phyloP scores from a whole-genome alignment of 1,284 basidiomycete genomes.

The Rhodotorula sp. region DNA sequence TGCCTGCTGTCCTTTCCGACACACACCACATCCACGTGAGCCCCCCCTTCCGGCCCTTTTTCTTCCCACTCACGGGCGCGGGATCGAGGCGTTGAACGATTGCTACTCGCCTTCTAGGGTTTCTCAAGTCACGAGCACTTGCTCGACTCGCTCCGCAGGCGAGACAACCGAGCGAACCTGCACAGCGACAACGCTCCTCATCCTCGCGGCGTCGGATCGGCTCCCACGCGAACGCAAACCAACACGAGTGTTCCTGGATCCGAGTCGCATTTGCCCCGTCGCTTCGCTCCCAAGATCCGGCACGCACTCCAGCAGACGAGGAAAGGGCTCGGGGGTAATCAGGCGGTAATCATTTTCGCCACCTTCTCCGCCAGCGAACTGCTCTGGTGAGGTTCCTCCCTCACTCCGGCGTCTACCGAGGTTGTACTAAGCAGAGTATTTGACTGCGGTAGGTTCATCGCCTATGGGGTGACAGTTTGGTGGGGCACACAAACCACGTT shows the following conservation, averaged over 20 bases:
- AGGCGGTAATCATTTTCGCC: not conserved
- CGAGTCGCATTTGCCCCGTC: not conserved
- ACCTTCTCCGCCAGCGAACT: conserved; percentile 2
- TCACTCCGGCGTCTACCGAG: no score
- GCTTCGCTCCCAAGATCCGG: not conserved
- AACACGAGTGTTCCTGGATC: not conserved
- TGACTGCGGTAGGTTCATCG: not conserved
- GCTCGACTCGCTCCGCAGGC: not conserved
- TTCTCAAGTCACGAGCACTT: not conserved
- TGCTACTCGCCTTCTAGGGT: not conserved
- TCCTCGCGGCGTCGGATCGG: not conserved
- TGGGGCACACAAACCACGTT: not conserved
- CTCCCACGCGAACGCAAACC: not conserved
- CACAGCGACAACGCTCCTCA: not conserved
- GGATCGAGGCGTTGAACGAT: no score
- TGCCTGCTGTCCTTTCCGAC: conserved; percentile 5
- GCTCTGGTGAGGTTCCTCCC: not conserved
- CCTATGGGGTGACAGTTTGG: conserved; percentile 8
- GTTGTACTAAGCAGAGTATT: no score
- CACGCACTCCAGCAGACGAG: not conserved
- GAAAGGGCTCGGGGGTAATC: not conserved
- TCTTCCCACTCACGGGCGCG: no score
- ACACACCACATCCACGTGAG: conserved; percentile 15
- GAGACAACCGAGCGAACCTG: not conserved
- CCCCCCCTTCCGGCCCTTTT: not conserved